Base-by-base conservation (phyloP, 169 alveolate species). In the Plasmodium fragile region DNA sequence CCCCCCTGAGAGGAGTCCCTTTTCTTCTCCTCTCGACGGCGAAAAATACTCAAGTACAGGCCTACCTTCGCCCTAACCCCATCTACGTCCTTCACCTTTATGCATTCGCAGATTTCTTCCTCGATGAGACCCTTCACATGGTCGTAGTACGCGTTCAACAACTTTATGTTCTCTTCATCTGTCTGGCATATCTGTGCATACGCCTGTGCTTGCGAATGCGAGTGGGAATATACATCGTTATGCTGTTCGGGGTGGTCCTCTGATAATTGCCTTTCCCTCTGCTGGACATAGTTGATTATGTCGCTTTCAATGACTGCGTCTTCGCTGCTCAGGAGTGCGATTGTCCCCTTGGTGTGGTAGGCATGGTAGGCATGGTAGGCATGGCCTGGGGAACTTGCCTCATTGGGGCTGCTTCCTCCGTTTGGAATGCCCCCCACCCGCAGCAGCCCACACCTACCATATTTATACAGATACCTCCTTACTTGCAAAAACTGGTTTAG, bases 251-350 rank as follows among this genome's bases (percentile, higher is more conserved):
- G 30, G 32, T 0, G 1, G 45, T 79, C 81, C 43, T 89, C 81
- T 59, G 49, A 89, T 6, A 78, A 11, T 18, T 11, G 72, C 18
- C 43, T 25, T 79, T 65, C 82, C 52, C 71, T 89, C 30, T 89
- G 70, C 81, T 89, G 79, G 71, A 79, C 82, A 89, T 55, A 89
- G 52, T 79, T 87, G 2, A 80, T 79, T 8, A 89, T 53, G 43
- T 89, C 94, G 11, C 81, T 89, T 89, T 89, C 91, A 39, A 89
- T 55, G 45, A 69, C 34, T 16, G 32, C 34, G 4, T 89, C 91
- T 11, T 89, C 94, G 11, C 70, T n/a, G 3, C 11, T 70, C 53
- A 77, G 45, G 52, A 59, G 72, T 4, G 7, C 18, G 22, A 2
- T 13, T 7, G 13, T 36, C 13, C 52, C 77, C 39, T 79, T 39